Evolutionary conservation across 176 grass and related monocot genomes (phyloP).

Genomic region (Tuctoria greenei): DNA sequence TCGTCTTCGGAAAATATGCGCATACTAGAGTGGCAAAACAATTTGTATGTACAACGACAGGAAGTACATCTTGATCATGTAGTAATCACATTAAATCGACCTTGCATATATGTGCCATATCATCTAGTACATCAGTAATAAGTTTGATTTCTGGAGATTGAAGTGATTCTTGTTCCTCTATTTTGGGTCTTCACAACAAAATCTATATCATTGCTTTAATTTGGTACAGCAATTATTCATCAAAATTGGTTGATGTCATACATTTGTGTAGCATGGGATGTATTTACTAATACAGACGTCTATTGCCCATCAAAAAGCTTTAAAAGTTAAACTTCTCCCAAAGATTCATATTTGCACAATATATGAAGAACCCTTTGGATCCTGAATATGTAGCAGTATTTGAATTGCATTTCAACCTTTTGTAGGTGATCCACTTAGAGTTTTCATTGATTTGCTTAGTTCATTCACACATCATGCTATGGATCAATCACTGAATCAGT

Average conservation of each 20-base stretch:
- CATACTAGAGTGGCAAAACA: constrained; percentile 2
- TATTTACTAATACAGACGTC: background rate
- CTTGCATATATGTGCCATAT: constrained; percentile 14
- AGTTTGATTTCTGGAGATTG: background rate
- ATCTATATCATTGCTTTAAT: background rate
- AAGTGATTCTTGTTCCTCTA: background rate
- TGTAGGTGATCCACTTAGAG: background rate
- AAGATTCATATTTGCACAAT: background rate
- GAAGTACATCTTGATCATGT: background rate
- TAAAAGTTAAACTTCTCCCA: background rate
- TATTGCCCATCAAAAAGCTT: background rate
- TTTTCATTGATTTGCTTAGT: constrained; percentile 1
- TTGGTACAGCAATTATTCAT: background rate
- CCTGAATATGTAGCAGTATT: background rate
- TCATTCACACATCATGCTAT: background rate
- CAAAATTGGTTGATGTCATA: background rate
- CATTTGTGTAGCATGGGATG: background rate
- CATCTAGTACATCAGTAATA: constrained; percentile 5
- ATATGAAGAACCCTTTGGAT: background rate
- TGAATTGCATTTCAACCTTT: background rate
- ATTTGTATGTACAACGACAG: constrained; percentile 27
- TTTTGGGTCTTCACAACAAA: background rate
- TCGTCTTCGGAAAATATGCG: constrained; percentile 23
- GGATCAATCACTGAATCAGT: background rate
- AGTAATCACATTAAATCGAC: too few relatives aligned